phyloP scores from a whole-genome alignment of 2,329 filamentous ascomycete species.

The Bipolaris oryzae region DNA sequence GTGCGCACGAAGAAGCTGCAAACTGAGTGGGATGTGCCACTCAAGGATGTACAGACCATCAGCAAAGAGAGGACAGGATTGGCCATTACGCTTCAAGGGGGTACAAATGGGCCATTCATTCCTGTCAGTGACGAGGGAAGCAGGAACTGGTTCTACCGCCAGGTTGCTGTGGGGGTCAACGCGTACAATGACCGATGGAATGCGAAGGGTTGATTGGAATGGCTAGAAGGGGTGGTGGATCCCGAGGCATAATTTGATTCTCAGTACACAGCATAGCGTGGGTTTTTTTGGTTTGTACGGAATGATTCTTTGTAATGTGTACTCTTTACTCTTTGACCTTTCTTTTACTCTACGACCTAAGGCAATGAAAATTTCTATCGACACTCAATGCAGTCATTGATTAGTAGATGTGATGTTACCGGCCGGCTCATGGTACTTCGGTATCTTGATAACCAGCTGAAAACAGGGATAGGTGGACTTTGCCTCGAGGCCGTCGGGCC shows the following conservation, averaged over 20 bases:
- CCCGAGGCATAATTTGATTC: not conserved
- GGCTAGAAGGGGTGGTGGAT: not conserved
- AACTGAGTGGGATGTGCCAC: constrained; percentile 93
- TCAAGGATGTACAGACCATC: constrained; percentile 97
- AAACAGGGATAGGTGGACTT: not conserved
- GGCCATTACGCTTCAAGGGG: constrained; percentile 84
- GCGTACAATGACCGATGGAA: constrained; percentile 72
- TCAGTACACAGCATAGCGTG: constrained; percentile 11
- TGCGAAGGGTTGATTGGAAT: constrained; percentile 57
- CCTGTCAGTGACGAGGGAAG: constrained; percentile 87
- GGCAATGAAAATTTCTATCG: not conserved
- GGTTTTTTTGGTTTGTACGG: not conserved
- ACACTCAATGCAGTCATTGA: not conserved
- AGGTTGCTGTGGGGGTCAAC: constrained; percentile 70
- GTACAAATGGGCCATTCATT: constrained; percentile 91
- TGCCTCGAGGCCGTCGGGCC: not conserved
- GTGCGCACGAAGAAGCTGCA: constrained; percentile 84
- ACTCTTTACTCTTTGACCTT: not conserved
- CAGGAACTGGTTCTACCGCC: constrained; percentile 69
- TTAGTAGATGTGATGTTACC: not conserved
- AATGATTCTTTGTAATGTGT: constrained; percentile 8
- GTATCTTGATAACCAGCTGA: not conserved
- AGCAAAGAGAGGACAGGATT: constrained; percentile 95
- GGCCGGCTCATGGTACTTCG: not conserved
- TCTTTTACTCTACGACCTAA: not conserved